Evolutionary conservation across 2,329 filamentous ascomycete genomes (phyloP).

Genomic region (Podosphaera aphanis): DNA sequence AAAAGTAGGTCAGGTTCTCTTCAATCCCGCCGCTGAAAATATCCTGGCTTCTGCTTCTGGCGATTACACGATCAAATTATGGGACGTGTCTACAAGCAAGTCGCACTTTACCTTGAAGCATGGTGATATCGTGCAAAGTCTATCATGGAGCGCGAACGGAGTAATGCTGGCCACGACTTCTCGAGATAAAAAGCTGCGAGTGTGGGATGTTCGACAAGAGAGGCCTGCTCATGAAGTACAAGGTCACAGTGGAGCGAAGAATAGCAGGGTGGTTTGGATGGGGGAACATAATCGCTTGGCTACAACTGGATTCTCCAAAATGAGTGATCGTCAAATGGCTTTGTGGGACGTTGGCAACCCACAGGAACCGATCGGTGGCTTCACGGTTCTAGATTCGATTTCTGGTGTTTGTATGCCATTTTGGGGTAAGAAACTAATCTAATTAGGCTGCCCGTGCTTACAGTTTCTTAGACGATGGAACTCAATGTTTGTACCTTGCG

Average conservation of each 20-base stretch:
- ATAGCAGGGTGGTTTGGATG: conserved; percentile 90
- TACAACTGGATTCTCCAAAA: conserved; percentile 90
- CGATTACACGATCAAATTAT: conserved; percentile 85
- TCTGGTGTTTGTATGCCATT: conserved; percentile 98
- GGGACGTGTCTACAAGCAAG: conserved; percentile 69
- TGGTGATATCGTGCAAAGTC: conserved; percentile 76
- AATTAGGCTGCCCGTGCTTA: conserved; percentile 10
- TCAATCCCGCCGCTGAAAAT: conserved; percentile 90
- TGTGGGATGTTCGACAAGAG: conserved; percentile 94
- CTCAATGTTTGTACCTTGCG: conserved; percentile 82
- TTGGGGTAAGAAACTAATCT: conserved; percentile 39
- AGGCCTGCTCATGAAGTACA: conserved; percentile 60
- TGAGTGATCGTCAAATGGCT: conserved; percentile 92
- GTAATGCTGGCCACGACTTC: conserved; percentile 76
- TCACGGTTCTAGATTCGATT: conserved; percentile 77
- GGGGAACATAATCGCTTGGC: conserved; percentile 90
- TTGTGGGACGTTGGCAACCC: conserved; percentile 79
- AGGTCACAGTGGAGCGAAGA: conserved; percentile 86
- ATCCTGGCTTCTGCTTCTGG: conserved; percentile 87
- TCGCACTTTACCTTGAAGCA: conserved; percentile 58
- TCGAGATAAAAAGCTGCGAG: conserved; percentile 89
- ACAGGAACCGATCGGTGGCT: conserved; percentile 65
- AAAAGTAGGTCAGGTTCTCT: conserved; percentile 93
- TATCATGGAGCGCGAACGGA: conserved; percentile 87
- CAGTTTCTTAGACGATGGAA: conserved; percentile 46